Base-by-base conservation (phyloP, 345 rosid genomes). In the Rhodamnia argentea region DNA sequence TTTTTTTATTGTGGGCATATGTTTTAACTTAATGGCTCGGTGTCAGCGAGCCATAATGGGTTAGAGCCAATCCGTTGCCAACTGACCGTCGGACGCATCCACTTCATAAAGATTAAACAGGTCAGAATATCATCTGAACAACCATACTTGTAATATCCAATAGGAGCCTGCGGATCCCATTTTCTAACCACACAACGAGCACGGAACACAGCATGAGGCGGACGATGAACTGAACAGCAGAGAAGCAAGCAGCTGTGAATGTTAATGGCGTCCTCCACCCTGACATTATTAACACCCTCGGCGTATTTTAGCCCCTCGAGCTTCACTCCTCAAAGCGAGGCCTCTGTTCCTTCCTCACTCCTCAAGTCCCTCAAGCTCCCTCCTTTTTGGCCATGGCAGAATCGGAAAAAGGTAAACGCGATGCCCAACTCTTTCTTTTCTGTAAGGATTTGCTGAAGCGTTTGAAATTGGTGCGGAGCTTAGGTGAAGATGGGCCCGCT, bases 401-500 rank as follows among this genome's bases (percentile, higher is more conserved):
- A 93, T 10, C 78, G 92, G 98, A 92, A 88, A 24, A 16, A 55
- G 22, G 86, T 83, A 7, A 52, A 12, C 24, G 78, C 78, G 1
- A 64, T 0, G 75, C 76, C 6, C 9, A 6, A 44, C 78, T 10
- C 32, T 37, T 70, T 11, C 42, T 10, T 37, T 70, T 22, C 22
- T 5, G 20, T 0, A 20, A 70, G 78, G 40, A 64, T 0, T 37
- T 70, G 24, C 0, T 32, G 47, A 70, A 9, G 78, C 13, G 22
- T 70, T 37, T 5, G 78, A 70, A 70, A 18, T 18, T 70, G 78
- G 78, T 18, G 78, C 78, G 78, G 47, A 5, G 7, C 7, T 70
- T 70, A 96, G 98, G 95, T 95, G 83, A 94, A 94, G 92, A 90
- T 95, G 92, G 99, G 98, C n/a, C 98, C 98, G 42, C 16, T 94